These are phyloP conservation scores for Trichoderma atroviride DNA, from an alignment of 2,329 filamentous ascomycete species.

Conservation along the genomic window DNA sequence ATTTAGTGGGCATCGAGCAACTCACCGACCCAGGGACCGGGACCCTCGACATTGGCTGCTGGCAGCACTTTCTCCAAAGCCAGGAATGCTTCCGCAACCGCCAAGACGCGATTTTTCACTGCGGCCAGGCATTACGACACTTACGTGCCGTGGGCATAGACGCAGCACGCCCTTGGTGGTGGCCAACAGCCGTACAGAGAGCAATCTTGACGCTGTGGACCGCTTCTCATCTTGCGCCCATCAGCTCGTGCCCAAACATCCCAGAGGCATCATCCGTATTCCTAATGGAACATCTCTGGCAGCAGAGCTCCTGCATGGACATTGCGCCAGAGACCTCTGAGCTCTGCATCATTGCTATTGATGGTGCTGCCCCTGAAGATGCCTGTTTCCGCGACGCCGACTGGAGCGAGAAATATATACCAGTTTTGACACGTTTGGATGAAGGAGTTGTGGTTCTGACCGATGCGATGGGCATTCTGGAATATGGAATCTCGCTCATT, in stretches of 20 bases:
- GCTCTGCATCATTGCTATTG: background rate
- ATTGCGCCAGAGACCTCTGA: background rate
- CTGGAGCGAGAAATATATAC: conserved; percentile 3
- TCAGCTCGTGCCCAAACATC: background rate
- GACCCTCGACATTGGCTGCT: conserved; percentile 57
- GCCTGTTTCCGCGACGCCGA: background rate
- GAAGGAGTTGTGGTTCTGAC: background rate
- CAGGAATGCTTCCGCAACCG: conserved; percentile 65
- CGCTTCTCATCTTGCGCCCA: conserved; percentile 51
- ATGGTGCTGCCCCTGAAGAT: background rate
- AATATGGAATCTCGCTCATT: conserved; percentile 19
- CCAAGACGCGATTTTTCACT: conserved; percentile 67
- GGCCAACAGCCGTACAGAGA: conserved; percentile 71
- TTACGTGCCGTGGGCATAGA: conserved; percentile 62
- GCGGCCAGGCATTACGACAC: conserved; percentile 66
- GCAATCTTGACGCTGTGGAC: conserved; percentile 65
- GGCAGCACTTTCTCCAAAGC: conserved; percentile 58
- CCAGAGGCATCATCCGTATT: background rate
- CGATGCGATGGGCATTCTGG: conserved; percentile 8
- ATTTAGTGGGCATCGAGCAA: conserved; percentile 68
- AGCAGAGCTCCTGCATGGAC: background rate
- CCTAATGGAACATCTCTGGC: background rate
- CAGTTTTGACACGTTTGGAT: background rate
- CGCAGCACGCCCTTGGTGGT: conserved; percentile 67
- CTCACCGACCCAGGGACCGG: conserved; percentile 66